Conservation (phyloP, 371 early-diverging fungal genomes). For the Mortierella sp. region DNA sequence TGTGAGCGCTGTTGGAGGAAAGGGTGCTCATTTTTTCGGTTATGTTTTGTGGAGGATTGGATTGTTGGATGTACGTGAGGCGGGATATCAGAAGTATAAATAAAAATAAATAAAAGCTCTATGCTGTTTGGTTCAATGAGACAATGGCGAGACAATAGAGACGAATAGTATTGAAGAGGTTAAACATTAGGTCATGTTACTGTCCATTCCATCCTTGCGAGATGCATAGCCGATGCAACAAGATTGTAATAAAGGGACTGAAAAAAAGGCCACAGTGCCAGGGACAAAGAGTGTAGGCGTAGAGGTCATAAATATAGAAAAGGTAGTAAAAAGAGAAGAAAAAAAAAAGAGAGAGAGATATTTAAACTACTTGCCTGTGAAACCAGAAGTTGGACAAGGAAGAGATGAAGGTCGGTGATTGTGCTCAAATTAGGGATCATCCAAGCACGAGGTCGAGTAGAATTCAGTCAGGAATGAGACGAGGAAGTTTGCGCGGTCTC, state of each 20-base stretch:
- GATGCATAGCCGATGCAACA: too few relatives aligned
- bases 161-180: background rate
- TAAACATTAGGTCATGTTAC: background rate
- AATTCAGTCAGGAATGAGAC: constrained; percentile 28
- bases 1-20: constrained; percentile 16
- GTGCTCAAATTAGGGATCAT: constrained; percentile 53
- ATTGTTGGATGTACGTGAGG: background rate
- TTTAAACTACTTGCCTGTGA: background rate
- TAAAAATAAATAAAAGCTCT: constrained; percentile 11
- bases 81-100: constrained; percentile 29
- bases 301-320: background rate
- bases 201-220: too few relatives aligned
- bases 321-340: background rate
- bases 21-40: constrained; percentile 5
- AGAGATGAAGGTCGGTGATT: background rate
- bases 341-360: background rate
- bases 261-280: background rate
- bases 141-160: background rate
- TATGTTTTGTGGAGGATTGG: too few relatives aligned
- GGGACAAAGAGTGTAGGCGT: background rate
- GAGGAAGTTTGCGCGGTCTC: constrained; percentile 25
- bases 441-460: constrained; percentile 42
- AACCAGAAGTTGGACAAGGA: background rate
- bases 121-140: constrained; percentile 6
- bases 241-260: too few relatives aligned